Conservation (phyloP, 371 early-diverging fungal genomes). For the Amoeboaphelidium protococcarum region DNA sequence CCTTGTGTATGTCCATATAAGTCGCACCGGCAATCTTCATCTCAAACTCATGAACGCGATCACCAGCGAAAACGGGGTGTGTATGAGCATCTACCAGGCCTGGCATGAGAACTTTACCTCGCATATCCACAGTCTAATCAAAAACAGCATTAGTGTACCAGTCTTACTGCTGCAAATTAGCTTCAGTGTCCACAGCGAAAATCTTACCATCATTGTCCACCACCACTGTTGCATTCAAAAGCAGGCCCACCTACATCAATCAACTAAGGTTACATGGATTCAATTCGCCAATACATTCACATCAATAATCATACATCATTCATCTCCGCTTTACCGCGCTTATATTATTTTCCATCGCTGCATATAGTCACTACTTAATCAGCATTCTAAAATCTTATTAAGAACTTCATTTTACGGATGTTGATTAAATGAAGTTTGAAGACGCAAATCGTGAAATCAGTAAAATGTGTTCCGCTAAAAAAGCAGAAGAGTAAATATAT, state of each 20-base stretch:
- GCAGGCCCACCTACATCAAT: conserved; percentile 1
- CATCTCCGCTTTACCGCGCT: not conserved
- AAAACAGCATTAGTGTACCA: not conserved
- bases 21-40: conserved; percentile 3
- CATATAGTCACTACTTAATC: not conserved
- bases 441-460: too few relatives aligned
- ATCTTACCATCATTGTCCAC: not conserved
- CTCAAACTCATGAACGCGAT: conserved; percentile 4
- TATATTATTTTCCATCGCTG: not conserved
- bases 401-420: not conserved
- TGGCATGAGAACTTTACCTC: conserved; percentile 3
- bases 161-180: conserved; percentile 1
- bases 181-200: conserved; percentile 1
- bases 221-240: conserved; percentile 1
- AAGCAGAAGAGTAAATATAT: too few relatives aligned
- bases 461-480: too few relatives aligned
- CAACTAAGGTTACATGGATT: too few relatives aligned
- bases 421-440: too few relatives aligned
- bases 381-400: not conserved
- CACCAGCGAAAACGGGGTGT: conserved; percentile 3
- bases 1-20: conserved; percentile 4
- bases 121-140: not conserved
- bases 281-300: not conserved
- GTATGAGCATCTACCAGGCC: conserved; percentile 4
- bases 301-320: conserved; percentile 3